Evolutionary conservation across 768 basidiomycete species (phyloP).

Genomic region (Pleurotus platypus): DNA sequence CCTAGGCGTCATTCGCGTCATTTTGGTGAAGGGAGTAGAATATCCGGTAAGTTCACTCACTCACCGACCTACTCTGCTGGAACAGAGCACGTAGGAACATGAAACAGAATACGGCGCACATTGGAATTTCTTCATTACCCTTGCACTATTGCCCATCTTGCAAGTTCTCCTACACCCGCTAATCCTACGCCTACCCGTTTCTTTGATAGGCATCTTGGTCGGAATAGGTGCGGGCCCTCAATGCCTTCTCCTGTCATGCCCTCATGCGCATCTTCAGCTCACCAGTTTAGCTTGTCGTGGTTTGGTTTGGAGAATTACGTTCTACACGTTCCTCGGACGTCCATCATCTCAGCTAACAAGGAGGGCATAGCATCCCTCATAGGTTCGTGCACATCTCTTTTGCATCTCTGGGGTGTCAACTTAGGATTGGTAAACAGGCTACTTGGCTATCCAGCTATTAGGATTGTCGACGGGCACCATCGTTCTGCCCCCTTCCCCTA

Average conservation of each 20-base stretch:
- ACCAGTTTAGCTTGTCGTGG: slow-evolving; percentile 62
- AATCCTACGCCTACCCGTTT: slow-evolving; percentile 46
- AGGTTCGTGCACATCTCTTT: slow-evolving; percentile 35
- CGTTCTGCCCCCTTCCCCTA: slow-evolving; percentile 74
- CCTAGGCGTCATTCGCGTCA: slow-evolving; percentile 73
- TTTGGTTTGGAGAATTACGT: slow-evolving; percentile 61
- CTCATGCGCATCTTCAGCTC: slow-evolving; percentile 41
- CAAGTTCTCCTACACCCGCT: slow-evolving; percentile 70
- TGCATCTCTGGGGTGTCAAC: not conserved
- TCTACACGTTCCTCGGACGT: slow-evolving; percentile 57
- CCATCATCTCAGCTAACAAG: slow-evolving; percentile 78
- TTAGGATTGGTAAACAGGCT: slow-evolving; percentile 46
- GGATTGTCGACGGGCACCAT: slow-evolving; percentile 81
- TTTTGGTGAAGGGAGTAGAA: slow-evolving; percentile 88
- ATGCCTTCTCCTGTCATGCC: not conserved
- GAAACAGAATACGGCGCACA: slow-evolving; percentile 94
- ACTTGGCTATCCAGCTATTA: slow-evolving; percentile 84
- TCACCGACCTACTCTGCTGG: not conserved
- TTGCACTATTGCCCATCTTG: slow-evolving; percentile 74
- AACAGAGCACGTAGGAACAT: slow-evolving; percentile 60
- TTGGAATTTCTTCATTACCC: slow-evolving; percentile 98
- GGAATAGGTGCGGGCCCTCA: slow-evolving; percentile 43
- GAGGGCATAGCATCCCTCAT: slow-evolving; percentile 84
- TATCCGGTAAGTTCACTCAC: slow-evolving; percentile 69
- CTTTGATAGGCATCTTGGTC: slow-evolving; percentile 58